Percentiles rank a stretch among this genome's conserved stretches.
These are phyloP conservation scores for Kuraishia floccosa DNA, from an alignment of 805 yeast species.

Conservation along the genomic window DNA sequence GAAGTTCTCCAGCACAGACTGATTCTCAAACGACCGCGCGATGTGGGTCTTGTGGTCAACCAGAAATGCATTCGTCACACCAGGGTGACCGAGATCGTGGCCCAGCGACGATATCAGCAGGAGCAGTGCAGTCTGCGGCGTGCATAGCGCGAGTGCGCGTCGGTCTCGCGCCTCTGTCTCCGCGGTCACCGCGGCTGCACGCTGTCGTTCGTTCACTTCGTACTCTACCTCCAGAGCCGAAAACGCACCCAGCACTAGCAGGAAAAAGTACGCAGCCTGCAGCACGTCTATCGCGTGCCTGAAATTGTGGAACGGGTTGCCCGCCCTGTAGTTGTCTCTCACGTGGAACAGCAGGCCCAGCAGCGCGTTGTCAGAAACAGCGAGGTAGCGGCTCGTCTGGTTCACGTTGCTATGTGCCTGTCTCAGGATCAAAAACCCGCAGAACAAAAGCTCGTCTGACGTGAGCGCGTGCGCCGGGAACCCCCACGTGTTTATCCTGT, in stretches of 20 bases:
- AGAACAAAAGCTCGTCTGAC: slow-evolving; percentile 54
- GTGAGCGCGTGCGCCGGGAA: slow-evolving; percentile 59
- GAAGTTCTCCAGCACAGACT: slow-evolving; percentile 72
- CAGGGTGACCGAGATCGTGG: slow-evolving; percentile 96
- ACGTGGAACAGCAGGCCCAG: slow-evolving; percentile 52
- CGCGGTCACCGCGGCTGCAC: neutral
- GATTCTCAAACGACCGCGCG: slow-evolving; percentile 46
- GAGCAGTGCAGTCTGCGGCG: slow-evolving; percentile 34
- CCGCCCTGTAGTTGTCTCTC: slow-evolving; percentile 70
- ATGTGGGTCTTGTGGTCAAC: slow-evolving; percentile 49
- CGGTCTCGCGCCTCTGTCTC: slow-evolving; percentile 1
- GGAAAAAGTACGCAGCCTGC: slow-evolving; percentile 73
- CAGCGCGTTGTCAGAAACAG: slow-evolving; percentile 26
- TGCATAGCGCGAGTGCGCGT: slow-evolving; percentile 6
- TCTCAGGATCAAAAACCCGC: slow-evolving; percentile 44
- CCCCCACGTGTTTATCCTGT: slow-evolving; percentile 48
- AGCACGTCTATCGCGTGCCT: slow-evolving; percentile 93
- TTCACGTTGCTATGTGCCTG: no score
- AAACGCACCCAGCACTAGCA: slow-evolving; percentile 10
- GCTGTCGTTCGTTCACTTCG: neutral
- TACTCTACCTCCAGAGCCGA: neutral
- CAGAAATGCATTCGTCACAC: slow-evolving; percentile 75
- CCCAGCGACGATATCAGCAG: slow-evolving; percentile 78
- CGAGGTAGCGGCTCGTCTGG: slow-evolving; percentile 7
- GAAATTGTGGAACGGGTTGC: slow-evolving; percentile 90